These are phyloP conservation scores for Dentiscutata heterogama DNA, from an alignment of 371 early-diverging fungal species.

Conservation along the genomic window DNA sequence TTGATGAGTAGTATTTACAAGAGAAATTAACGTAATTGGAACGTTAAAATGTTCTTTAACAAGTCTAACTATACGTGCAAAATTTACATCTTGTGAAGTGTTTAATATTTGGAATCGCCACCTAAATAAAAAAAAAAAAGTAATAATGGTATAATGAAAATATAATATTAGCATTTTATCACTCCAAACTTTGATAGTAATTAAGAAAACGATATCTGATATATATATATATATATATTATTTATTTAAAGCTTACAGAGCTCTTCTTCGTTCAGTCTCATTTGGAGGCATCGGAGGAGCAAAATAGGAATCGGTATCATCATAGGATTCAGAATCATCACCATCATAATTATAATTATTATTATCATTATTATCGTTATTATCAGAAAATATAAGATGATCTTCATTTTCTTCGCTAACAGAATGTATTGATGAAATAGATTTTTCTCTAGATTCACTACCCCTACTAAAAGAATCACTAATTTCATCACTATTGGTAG, in stretches of 20 bases:
- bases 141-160: neutral
- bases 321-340: neutral
- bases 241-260: constrained; percentile 30
- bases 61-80: constrained; percentile 55
- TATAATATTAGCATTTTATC: too few relatives aligned
- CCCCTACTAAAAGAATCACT: neutral
- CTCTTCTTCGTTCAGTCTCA: constrained; percentile 52
- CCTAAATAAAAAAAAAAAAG: too few relatives aligned
- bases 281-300: constrained; percentile 50
- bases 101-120: constrained; percentile 53
- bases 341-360: neutral
- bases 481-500: neutral
- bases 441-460: neutral
- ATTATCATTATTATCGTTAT: neutral
- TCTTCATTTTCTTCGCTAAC: neutral
- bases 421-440: neutral
- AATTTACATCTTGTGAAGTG: constrained; percentile 54
- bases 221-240: constrained; percentile 17
- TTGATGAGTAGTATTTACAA: constrained; percentile 50
- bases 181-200: too few relatives aligned
- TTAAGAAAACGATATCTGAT: too few relatives aligned
- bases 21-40: constrained; percentile 48
- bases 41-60: constrained; percentile 52
- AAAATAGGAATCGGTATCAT: constrained; percentile 34
- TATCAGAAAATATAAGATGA: neutral